Conservation (phyloP, 192 early-diverging fungal genomes). For the Funneliformis mosseae region DNA sequence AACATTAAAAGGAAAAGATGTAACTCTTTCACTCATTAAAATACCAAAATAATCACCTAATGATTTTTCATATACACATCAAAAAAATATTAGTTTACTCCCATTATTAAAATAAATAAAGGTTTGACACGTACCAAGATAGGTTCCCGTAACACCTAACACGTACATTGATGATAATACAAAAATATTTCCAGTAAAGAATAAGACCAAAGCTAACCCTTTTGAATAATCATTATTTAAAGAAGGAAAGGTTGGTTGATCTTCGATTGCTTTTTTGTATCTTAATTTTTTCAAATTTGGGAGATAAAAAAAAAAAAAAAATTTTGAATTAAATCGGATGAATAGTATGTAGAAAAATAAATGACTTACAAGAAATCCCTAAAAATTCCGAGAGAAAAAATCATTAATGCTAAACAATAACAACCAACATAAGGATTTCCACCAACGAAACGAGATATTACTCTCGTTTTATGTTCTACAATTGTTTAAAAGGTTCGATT, state of each 20-base stretch:
- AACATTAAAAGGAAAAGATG: constrained; percentile 90
- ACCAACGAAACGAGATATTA: constrained; percentile 69
- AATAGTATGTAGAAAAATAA: background rate
- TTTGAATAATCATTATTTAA: constrained; percentile 55
- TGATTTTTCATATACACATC: constrained; percentile 14
- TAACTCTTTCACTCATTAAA: constrained; percentile 82
- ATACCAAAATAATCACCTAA: constrained; percentile 94
- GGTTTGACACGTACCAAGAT: constrained; percentile 61
- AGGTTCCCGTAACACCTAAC: constrained; percentile 89
- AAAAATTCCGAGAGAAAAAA: constrained; percentile 80
- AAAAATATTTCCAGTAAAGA: constrained; percentile 68
- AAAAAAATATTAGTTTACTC: background rate
- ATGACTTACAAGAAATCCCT: constrained; percentile 71
- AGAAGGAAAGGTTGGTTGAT: constrained; percentile 62
- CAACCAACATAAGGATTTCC: constrained; percentile 73
- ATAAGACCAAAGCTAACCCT: constrained; percentile 50
- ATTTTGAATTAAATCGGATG: too few species aligned
- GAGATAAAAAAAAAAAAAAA: background rate
- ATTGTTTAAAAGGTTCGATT: background rate
- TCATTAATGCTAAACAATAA: constrained; percentile 77
- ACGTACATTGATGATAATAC: constrained; percentile 84
- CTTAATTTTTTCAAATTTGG: constrained; percentile 36
- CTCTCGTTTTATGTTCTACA: constrained; percentile 76
- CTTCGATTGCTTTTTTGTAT: constrained; percentile 67
- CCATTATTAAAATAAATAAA: background rate